phyloP scores from a whole-genome alignment of 805 yeast genomes.

The Trichomonascus vanleenenianus region DNA sequence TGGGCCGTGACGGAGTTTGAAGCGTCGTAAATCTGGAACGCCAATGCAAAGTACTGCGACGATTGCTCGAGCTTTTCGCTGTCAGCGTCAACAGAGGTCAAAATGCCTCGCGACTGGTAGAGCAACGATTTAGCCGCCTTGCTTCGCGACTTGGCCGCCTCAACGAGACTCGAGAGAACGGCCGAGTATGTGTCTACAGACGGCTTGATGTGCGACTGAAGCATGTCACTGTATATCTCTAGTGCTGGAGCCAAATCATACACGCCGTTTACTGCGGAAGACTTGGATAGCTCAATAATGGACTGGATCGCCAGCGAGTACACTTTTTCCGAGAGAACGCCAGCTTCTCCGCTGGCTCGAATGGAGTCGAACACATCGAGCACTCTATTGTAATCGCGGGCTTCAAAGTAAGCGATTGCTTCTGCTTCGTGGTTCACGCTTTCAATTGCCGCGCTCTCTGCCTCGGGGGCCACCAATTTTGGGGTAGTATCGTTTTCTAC shows the following conservation, averaged over 20 bases:
- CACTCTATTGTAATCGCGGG: background rate
- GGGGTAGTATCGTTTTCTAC: too few relatives aligned
- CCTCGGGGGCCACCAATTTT: too few relatives aligned
- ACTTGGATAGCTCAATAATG: slow-evolving; percentile 3
- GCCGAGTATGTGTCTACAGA: slow-evolving; percentile 22
- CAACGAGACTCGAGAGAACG: slow-evolving; percentile 20
- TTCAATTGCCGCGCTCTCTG: too few relatives aligned
- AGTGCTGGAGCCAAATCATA: slow-evolving; percentile 20
- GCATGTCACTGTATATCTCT: slow-evolving; percentile 24
- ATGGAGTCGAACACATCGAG: slow-evolving; percentile 1
- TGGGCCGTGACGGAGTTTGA: slow-evolving; percentile 18
- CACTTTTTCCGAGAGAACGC: background rate
- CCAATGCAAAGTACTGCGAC: slow-evolving; percentile 19
- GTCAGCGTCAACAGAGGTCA: slow-evolving; percentile 9
- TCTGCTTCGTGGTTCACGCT: too few relatives aligned
- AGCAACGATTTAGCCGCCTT: background rate
- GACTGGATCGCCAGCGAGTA: slow-evolving; percentile 1
- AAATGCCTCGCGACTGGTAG: background rate
- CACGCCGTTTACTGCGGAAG: background rate
- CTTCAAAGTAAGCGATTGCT: background rate
- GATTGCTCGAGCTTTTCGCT: slow-evolving; percentile 10
- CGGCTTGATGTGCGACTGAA: slow-evolving; percentile 20
- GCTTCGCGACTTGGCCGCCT: slow-evolving; percentile 15
- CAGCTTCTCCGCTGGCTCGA: background rate
- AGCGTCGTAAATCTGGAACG: slow-evolving; percentile 26